These are phyloP conservation scores for Triadica sebifera DNA, from an alignment of 345 rosid genomes.

Conservation along the genomic window DNA sequence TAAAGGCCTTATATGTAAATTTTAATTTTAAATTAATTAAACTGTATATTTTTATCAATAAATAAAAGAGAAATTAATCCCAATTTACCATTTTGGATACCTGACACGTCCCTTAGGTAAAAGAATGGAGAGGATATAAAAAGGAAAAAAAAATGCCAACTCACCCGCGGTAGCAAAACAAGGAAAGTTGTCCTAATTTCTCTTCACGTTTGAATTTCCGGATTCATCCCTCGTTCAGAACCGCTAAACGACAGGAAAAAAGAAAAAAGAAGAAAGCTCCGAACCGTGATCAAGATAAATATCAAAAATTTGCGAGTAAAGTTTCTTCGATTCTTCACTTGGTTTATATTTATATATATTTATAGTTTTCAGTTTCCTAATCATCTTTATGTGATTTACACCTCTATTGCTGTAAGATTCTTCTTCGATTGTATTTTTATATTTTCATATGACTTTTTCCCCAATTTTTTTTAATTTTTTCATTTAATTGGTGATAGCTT, in stretches of 20 bases:
- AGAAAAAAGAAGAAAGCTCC: too few relatives aligned
- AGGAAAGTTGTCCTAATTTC: not conserved
- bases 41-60: too few relatives aligned
- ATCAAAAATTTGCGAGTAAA: slow-evolving; percentile 20
- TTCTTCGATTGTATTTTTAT: not conserved
- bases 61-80: too few relatives aligned
- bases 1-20: too few relatives aligned
- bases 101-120: not conserved
- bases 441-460: not conserved
- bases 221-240: not conserved
- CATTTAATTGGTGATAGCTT: not conserved
- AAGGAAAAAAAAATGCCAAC: slow-evolving; percentile 22
- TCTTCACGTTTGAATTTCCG: not conserved
- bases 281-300: not conserved
- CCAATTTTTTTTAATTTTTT: not conserved
- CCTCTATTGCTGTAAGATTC: not conserved
- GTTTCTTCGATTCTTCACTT: not conserved
- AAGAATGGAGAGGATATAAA: not conserved
- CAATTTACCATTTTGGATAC: too few relatives aligned
- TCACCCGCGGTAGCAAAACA: not conserved
- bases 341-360: not conserved
- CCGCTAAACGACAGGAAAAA: too few relatives aligned
- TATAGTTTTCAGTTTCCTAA: not conserved
- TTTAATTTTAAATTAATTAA: too few relatives aligned
- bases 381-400: not conserved